phyloP scores from a whole-genome alignment of 345 rosid species.

The Pugionium cornutum region DNA sequence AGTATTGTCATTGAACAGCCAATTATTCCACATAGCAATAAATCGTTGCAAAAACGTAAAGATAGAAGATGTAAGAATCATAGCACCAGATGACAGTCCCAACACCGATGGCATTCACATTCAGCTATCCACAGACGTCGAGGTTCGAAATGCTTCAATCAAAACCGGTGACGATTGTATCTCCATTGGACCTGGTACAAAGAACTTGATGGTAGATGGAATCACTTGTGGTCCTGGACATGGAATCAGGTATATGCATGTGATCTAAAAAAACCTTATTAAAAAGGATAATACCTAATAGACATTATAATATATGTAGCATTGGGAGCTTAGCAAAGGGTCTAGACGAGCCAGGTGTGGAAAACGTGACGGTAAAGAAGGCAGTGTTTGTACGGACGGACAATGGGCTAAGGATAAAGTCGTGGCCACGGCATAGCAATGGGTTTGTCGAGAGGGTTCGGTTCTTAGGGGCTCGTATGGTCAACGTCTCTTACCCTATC shows the following conservation, averaged over 20 bases:
- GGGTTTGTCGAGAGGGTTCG: conserved; percentile 53
- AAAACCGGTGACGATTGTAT: conserved; percentile 66
- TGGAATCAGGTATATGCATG: conserved; percentile 50
- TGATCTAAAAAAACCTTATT: no score
- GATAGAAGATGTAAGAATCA: conserved; percentile 44
- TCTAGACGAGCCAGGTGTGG: conserved; percentile 52
- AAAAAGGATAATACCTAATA: no score
- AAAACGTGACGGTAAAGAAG: conserved; percentile 48
- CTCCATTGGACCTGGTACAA: conserved; percentile 59
- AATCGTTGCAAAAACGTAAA: conserved; percentile 48
- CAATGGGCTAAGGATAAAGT: conserved; percentile 64
- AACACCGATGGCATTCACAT: conserved; percentile 78
- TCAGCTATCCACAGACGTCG: conserved; percentile 42
- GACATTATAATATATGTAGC: conserved; percentile 29
- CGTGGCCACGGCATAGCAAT: conserved; percentile 66
- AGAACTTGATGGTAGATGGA: conserved; percentile 51
- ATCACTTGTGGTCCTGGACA: conserved; percentile 69
- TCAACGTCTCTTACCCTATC: conserved; percentile 49
- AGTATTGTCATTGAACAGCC: conserved; percentile 55
- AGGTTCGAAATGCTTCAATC: conserved; percentile 45
- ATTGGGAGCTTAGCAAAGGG: conserved; percentile 59
- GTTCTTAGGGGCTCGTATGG: conserved; percentile 46
- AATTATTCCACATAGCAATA: conserved; percentile 53
- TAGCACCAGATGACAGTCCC: conserved; percentile 50
- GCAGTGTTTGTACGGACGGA: conserved; percentile 44